These are phyloP conservation scores for Geotrichum bryndzae DNA, from an alignment of 1,139 yeast genomes.

Conservation along the genomic window DNA sequence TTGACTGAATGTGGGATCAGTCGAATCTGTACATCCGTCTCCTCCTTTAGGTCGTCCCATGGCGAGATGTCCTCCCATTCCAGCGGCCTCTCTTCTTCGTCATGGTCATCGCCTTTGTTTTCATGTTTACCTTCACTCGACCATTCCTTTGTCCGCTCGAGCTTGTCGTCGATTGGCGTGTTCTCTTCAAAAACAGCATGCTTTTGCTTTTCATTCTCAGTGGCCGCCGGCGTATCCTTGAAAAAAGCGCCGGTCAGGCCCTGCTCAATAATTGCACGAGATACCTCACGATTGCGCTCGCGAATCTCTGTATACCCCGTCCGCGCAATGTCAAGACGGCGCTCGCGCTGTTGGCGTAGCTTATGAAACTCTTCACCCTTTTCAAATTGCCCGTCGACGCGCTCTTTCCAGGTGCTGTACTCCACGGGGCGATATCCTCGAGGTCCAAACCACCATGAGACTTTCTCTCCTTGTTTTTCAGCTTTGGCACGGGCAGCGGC, in stretches of 20 bases:
- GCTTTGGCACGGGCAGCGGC: slow-evolving; percentile 26
- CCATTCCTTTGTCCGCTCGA: not conserved
- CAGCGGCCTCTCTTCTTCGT: slow-evolving; percentile 18
- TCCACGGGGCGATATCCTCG: slow-evolving; percentile 28
- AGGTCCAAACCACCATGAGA: slow-evolving; percentile 35
- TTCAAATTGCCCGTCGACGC: slow-evolving; percentile 25
- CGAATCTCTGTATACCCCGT: slow-evolving; percentile 2
- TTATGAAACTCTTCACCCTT: not conserved
- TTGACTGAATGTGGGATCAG: slow-evolving; percentile 28
- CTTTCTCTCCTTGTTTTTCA: slow-evolving; percentile 21
- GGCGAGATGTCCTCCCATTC: slow-evolving; percentile 30
- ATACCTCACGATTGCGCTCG: slow-evolving; percentile 8
- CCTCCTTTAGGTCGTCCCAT: slow-evolving; percentile 27
- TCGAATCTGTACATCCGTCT: slow-evolving; percentile 27
- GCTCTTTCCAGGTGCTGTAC: slow-evolving; percentile 31
- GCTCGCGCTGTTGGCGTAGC: not conserved
- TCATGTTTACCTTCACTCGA: not conserved
- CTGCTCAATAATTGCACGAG: not conserved
- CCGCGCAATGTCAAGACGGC: not conserved
- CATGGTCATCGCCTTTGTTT: slow-evolving; percentile 13
- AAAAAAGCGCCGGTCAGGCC: not conserved
- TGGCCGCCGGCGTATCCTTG: not conserved
- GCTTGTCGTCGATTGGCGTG: not conserved
- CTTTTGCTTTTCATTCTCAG: not conserved
- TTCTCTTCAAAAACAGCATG: slow-evolving; percentile 1